Base-by-base conservation (phyloP, 78 protist species). In the Dictyostelium capitatum region DNA sequence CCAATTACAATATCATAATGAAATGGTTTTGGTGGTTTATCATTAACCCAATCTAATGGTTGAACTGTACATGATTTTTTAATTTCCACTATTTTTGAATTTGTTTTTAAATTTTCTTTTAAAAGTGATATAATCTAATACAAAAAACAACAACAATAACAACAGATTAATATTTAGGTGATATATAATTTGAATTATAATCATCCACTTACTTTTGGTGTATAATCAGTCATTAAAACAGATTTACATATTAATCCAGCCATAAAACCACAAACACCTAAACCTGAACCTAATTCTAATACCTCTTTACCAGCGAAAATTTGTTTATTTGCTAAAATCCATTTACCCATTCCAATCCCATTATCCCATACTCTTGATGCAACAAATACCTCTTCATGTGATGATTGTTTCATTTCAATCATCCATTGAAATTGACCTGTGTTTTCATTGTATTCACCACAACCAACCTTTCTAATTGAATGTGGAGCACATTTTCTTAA, bases 351-450 rank as follows among this genome's bases (percentile, higher is more conserved):
- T 10, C 91, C 91, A 51, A 84, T 84, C 43, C 91, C 91, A 19
- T 43, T 59, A 46, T 84, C 91, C 91, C 91, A 84, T n/a, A 84
- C 82, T 53, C 82, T 74, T 75, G 77, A 84, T 4, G 77, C 91
- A 6, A 84, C 91, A 59, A 59, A 59, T n/a, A 84, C 91, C 54
- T 74, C 81, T 4, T 84, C 41, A 56, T 43, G 59, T 32, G 32
- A 56, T 28, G 54, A 46, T 57, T 84, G 91, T 46, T 74, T 53
- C 32, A 84, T 23, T 53, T 72, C 82, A 2, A 84, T 23, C 19
- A 19, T 41, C 54, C 75, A 84, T 56, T 84, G 91, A 62, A 84
- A 84, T 51, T 53, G 51, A 8, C 91, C 91, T 43, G 48, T 74
- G 2, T 74, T 11, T 28, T 84, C 91, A 10, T 23, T 47, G 19